Evolutionary conservation across 768 basidiomycete genomes (phyloP).

Genomic region (Mycena rosella): DNA sequence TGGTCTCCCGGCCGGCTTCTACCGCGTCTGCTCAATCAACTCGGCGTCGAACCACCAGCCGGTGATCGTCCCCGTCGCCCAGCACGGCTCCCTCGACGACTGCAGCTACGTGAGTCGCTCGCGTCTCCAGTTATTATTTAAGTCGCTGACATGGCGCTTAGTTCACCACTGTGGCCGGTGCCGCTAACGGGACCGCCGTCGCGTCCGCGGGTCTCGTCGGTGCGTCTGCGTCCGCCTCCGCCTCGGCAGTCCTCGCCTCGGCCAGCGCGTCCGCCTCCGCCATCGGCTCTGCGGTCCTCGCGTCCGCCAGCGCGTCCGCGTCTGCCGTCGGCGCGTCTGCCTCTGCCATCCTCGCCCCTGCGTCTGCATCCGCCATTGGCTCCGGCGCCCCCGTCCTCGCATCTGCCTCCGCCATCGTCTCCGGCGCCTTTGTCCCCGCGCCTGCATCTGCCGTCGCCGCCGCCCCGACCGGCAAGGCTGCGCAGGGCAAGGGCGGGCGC

Average conservation of each 20-base stretch:
- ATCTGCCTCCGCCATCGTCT: neutral
- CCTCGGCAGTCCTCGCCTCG: no score
- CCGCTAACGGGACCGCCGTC: neutral
- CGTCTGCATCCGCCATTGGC: neutral
- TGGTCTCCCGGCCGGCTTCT: constrained; percentile 68
- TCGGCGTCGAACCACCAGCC: constrained; percentile 64
- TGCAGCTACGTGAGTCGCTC: constrained; percentile 51
- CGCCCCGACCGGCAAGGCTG: constrained; percentile 3
- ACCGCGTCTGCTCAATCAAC: constrained; percentile 69
- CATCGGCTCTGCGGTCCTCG: neutral
- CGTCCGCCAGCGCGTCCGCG: neutral
- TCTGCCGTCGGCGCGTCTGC: neutral
- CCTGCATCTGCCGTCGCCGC: neutral
- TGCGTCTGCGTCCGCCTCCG: neutral
- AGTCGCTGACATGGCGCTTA: neutral
- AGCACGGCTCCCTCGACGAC: constrained; percentile 65
- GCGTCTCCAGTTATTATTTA: no score
- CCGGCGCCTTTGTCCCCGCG: neutral
- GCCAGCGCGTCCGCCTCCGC: neutral
- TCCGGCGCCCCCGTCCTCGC: neutral
- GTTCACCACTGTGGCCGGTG: neutral
- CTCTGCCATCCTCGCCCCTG: neutral
- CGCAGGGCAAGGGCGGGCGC: constrained; percentile 3
- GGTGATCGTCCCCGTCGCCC: constrained; percentile 60
- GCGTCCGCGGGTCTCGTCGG: neutral